Percentiles rank a stretch among this genome's conserved stretches.
phyloP scores from a whole-genome alignment of 495 filamentous ascomycete genomes.

The Penicillium paradoxum region DNA sequence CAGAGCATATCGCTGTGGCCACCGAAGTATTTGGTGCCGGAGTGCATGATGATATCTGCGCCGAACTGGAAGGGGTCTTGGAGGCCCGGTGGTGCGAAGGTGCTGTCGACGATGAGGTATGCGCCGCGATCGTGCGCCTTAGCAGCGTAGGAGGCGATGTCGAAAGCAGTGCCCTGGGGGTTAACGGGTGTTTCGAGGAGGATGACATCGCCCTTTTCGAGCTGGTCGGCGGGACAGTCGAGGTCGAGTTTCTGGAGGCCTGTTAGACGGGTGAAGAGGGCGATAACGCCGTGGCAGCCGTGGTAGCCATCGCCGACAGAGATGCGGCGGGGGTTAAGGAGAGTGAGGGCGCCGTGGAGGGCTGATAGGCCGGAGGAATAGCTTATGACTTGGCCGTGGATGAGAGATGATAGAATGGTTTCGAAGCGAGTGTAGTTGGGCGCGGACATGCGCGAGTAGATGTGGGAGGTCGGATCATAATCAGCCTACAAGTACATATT shows the following conservation, averaged over 20 bases:
- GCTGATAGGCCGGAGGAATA: slow-evolving; percentile 84
- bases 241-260: slow-evolving; percentile 62
- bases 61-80: slow-evolving; percentile 79
- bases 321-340: slow-evolving; percentile 71
- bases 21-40: slow-evolving; percentile 91
- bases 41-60: slow-evolving; percentile 84
- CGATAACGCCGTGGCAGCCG: slow-evolving; percentile 82
- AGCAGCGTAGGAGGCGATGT: slow-evolving; percentile 62
- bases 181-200: slow-evolving; percentile 93
- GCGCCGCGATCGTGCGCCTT: slow-evolving; percentile 70
- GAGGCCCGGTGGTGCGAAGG: slow-evolving; percentile 87
- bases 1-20: slow-evolving; percentile 89
- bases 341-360: slow-evolving; percentile 75
- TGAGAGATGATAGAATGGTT: slow-evolving; percentile 64
- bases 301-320: slow-evolving; percentile 84
- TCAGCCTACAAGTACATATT: slow-evolving; percentile 15
- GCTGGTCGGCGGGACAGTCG: slow-evolving; percentile 49
- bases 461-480: slow-evolving; percentile 26
- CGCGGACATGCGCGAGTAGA: slow-evolving; percentile 75
- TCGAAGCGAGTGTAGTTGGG: slow-evolving; percentile 84
- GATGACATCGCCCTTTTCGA: slow-evolving; percentile 73
- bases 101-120: slow-evolving; percentile 78
- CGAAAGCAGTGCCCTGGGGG: slow-evolving; percentile 73
- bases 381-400: slow-evolving; percentile 62
- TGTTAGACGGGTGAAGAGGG: slow-evolving; percentile 63